A percentile compares a stretch with the other conserved stretches of the same genome.
Evolutionary conservation across 2,329 filamentous ascomycete genomes (phyloP).

Genomic region (Colletotrichum magnum): DNA sequence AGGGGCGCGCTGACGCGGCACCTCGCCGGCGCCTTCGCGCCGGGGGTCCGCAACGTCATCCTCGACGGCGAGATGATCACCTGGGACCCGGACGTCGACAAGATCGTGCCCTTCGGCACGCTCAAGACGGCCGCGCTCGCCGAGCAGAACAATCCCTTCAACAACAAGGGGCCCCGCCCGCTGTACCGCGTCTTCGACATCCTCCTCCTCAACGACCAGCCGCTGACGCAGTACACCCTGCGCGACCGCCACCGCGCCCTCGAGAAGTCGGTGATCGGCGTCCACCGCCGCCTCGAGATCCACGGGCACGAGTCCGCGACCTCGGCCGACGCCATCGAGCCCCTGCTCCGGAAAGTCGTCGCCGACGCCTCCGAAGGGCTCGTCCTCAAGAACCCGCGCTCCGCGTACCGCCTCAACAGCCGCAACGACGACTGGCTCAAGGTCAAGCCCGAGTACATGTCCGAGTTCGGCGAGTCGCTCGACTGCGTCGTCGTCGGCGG

Average conservation of each 20-base stretch:
- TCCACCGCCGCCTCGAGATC: slow-evolving; percentile 85
- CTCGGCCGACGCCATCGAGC: slow-evolving; percentile 81
- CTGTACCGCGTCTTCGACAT: slow-evolving; percentile 93
- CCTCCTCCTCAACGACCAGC: slow-evolving; percentile 85
- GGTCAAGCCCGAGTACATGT: slow-evolving; percentile 99
- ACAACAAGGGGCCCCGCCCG: slow-evolving; percentile 76
- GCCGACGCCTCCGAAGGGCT: slow-evolving; percentile 90
- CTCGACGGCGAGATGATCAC: slow-evolving; percentile 99
- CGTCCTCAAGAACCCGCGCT: slow-evolving; percentile 93
- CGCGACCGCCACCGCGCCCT: slow-evolving; percentile 85
- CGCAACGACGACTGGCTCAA: slow-evolving; percentile 98
- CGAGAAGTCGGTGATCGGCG: slow-evolving; percentile 76
- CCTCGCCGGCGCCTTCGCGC: slow-evolving; percentile 81
- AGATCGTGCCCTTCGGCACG: slow-evolving; percentile 90
- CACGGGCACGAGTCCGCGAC: slow-evolving; percentile 79
- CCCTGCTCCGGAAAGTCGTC: slow-evolving; percentile 84
- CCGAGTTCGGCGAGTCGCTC: slow-evolving; percentile 92
- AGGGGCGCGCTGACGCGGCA: slow-evolving; percentile 85
- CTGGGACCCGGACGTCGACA: slow-evolving; percentile 90
- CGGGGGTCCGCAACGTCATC: slow-evolving; percentile 87
- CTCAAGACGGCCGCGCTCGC: slow-evolving; percentile 91
- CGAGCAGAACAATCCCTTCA: slow-evolving; percentile 81
- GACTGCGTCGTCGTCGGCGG: slow-evolving; percentile 92
- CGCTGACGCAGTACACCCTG: slow-evolving; percentile 86
- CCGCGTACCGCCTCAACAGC: slow-evolving; percentile 87